Conservation (phyloP, 441 rosid genomes). For the Rhodomyrtus psidioides region DNA sequence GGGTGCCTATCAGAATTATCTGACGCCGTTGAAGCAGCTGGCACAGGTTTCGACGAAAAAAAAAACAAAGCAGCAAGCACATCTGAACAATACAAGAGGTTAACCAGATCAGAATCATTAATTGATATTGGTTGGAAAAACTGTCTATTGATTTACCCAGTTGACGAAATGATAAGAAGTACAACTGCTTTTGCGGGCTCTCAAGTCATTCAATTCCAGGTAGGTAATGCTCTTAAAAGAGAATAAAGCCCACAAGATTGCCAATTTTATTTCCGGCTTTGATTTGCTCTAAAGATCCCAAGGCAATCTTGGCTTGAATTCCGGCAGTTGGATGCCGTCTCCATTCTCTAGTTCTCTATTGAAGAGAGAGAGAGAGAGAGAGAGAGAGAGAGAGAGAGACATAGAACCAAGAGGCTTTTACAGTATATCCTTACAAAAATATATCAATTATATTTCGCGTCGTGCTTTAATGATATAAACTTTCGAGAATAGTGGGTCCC, state of each 20-base stretch:
- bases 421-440: not conserved
- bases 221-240: not conserved
- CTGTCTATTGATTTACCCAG: not conserved
- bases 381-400: not conserved
- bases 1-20: not conserved
- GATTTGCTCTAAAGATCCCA: not conserved
- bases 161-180: not conserved
- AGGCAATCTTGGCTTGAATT: not conserved
- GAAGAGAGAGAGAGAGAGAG: too few relatives aligned
- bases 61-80: not conserved
- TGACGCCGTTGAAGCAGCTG: too few relatives aligned
- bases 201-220: not conserved
- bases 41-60: too few relatives aligned
- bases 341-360: not conserved
- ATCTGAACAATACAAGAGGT: not conserved
- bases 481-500: not conserved
- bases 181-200: not conserved
- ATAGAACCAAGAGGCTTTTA: not conserved
- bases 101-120: not conserved
- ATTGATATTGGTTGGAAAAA: too few relatives aligned
- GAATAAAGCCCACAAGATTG: not conserved
- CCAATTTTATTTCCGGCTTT: not conserved
- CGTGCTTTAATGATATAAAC: not conserved
- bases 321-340: not conserved
- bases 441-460: not conserved